Conservation (phyloP, 805 yeast species). For the Candida quercuum region DNA sequence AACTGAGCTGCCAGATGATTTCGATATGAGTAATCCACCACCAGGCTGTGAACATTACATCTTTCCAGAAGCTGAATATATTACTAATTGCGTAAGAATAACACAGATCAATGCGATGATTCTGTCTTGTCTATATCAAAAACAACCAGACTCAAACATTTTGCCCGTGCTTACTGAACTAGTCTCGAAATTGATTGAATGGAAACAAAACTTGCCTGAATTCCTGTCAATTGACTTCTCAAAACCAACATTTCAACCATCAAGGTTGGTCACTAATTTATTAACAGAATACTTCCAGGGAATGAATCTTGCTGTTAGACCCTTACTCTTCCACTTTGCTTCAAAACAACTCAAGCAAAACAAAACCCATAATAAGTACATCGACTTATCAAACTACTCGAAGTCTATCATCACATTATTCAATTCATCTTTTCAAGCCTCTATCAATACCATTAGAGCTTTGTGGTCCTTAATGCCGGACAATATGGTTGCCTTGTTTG, state of each 20-base stretch:
- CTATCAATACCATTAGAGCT: constrained; percentile 67
- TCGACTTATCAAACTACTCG: constrained; percentile 65
- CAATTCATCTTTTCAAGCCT: constrained; percentile 76
- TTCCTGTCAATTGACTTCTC: constrained; percentile 63
- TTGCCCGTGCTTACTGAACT: constrained; percentile 67
- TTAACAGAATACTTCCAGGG: constrained; percentile 85
- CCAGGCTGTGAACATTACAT: constrained; percentile 57
- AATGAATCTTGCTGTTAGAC: constrained; percentile 72
- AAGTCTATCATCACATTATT: constrained; percentile 60
- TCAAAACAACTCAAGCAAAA: constrained; percentile 54
- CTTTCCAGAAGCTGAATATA: constrained; percentile 74
- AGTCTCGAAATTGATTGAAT: constrained; percentile 58
- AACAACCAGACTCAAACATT: constrained; percentile 72
- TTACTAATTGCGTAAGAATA: constrained; percentile 70
- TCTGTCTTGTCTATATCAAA: constrained; percentile 62
- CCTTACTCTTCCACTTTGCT: constrained; percentile 71
- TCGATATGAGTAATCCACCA: constrained; percentile 60
- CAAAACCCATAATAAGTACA: constrained; percentile 42
- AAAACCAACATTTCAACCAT: constrained; percentile 43
- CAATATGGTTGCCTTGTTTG: constrained; percentile 80
- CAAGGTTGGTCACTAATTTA: constrained; percentile 64
- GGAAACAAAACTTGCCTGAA: constrained; percentile 63
- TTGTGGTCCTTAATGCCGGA: constrained; percentile 72
- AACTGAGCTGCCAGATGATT: constrained; percentile 69
- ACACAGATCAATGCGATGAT: constrained; percentile 76